A percentile compares a stretch with the other conserved stretches of the same genome.
Evolutionary conservation across 2,329 filamentous ascomycete genomes (phyloP).

Genomic region (Neonectria faginata): DNA sequence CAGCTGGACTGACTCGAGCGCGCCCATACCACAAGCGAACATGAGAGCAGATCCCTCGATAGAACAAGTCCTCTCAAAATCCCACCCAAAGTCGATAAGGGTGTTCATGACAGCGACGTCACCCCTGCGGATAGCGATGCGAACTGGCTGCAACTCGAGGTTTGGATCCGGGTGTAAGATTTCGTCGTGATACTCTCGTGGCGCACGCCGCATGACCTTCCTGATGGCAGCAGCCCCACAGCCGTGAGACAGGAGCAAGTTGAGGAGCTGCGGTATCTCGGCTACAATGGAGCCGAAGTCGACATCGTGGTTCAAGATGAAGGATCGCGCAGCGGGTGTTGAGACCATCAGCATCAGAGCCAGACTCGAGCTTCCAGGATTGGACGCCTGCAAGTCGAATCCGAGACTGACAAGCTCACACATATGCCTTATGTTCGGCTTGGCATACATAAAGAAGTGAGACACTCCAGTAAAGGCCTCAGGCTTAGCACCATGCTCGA

Average conservation of each 20-base stretch:
- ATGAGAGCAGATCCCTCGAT: constrained; percentile 37
- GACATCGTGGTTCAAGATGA: constrained; percentile 34
- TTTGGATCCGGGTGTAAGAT: constrained; percentile 29
- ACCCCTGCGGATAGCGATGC: constrained; percentile 23
- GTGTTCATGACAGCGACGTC: constrained; percentile 12
- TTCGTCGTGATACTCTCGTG: constrained; percentile 21
- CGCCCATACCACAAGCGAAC: constrained; percentile 36
- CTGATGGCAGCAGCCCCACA: constrained; percentile 5
- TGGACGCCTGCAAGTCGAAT: constrained; percentile 23
- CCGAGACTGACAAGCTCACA: constrained; percentile 29
- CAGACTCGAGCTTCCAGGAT: constrained; percentile 7
- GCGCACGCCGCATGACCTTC: constrained; percentile 34
- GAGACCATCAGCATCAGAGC: constrained; percentile 17
- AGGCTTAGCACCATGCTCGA: constrained; percentile 32
- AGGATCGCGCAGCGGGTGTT: neutral
- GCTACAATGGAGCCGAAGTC: constrained; percentile 35
- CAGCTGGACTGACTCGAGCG: constrained; percentile 31
- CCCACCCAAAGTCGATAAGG: constrained; percentile 34
- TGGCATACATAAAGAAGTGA: neutral
- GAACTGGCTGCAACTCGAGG: constrained; percentile 9
- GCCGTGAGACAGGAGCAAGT: neutral
- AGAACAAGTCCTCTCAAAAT: constrained; percentile 31
- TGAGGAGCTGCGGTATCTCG: constrained; percentile 33
- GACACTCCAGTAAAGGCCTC: constrained; percentile 15
- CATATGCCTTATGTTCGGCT: neutral